Base-by-base conservation (phyloP, 192 early-diverging fungal species). In the Gigaspora rosea region DNA sequence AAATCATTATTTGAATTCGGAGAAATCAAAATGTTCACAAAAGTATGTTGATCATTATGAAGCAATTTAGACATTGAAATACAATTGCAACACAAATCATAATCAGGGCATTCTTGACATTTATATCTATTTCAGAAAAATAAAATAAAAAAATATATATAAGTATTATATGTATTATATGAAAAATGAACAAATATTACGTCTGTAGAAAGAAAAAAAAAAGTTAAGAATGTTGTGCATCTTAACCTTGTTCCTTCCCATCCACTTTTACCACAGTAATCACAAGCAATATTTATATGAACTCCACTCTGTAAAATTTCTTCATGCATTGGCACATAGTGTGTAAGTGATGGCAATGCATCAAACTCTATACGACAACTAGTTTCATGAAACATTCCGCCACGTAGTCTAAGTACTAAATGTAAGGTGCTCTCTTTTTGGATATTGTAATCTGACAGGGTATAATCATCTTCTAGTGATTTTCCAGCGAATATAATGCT, bases 401-500 rank as follows among this genome's bases (percentile, higher is more conserved):
- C 90, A 83, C 90, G 89, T 76, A 92, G 80, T 78, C 90, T 87
- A 35, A 91, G 85, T 15, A 92, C 90, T 61, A 91, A 75, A 78
- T 91, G 89, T 6, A 91, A 82, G 8, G 86, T 91, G 71, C 88
- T 90, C 78, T 88, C 90, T 82, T 90, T 87, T 76, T 87, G 87
- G 80, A 91, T 91, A 83, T 90, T 89, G 84, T 91, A 90, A 84
- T 92, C 91, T 6, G 87, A 85, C 6, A 92, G 85, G 0, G 82
- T 80, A 36, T 88, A 87, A 36, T 86, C 91, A 73, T 92, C 91
- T 64, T 92, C 90, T 62, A 92, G 81, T 83, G 92, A 90, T 80
- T 92, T 92, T 47, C 91, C 91, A 72, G 91, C 91, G 64, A 90
- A 92, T 73, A 92, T 92, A 88, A 87, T 16, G 90, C 86, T 65